Evolutionary conservation across 495 filamentous ascomycete species (phyloP), one percentile per base, ranked within the genome.

Genomic region (Podospora sp.): DNA sequence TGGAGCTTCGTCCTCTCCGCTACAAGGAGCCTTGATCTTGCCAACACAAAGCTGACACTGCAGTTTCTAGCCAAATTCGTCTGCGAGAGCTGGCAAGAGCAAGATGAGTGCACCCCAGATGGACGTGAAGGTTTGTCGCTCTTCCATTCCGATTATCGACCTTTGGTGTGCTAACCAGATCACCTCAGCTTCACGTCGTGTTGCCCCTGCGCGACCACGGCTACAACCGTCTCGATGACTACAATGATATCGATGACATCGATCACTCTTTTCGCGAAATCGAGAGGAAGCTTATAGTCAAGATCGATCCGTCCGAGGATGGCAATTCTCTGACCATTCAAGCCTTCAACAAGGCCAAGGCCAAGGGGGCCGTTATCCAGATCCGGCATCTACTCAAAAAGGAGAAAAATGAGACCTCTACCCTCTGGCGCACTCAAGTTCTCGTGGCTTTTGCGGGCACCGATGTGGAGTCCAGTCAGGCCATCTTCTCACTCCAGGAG

Each of bases 271-370:
- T 46, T 46, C 40, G 16, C 9, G 11, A 14, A 18, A 12, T 46
- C 40, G 52, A 51, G 51, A 36, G 12, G 5, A 49, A 53, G 0
- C 11, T 68, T 0, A 7, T 76, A 35, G 11, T 51, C 7, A 70
- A 70, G 18, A 69, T 76, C 14, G 62, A 65, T 16, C 6, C 16
- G 0, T 49, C 66, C 1, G 64, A 64, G 8, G 14, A 58, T 11
- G 65, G 56, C 11, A 8, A 49, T 1, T 27, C 50, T 18, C 36
- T 74, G 26, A 65, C 49, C 0, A 53, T 75, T 56, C 26, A 49
- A 8, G 71, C 71, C 18, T 33, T 33, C 3, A 60, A 61, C 58
- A 60, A 61, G 7, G 29, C 33, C 8, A 56, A 49, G 4, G 73
- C 70, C 6, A 24, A 50, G 7, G 64, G 57, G 4, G 58, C 69